phyloP scores from a whole-genome alignment of 2,329 filamentous ascomycete species.

The Fusarium circinatum region DNA sequence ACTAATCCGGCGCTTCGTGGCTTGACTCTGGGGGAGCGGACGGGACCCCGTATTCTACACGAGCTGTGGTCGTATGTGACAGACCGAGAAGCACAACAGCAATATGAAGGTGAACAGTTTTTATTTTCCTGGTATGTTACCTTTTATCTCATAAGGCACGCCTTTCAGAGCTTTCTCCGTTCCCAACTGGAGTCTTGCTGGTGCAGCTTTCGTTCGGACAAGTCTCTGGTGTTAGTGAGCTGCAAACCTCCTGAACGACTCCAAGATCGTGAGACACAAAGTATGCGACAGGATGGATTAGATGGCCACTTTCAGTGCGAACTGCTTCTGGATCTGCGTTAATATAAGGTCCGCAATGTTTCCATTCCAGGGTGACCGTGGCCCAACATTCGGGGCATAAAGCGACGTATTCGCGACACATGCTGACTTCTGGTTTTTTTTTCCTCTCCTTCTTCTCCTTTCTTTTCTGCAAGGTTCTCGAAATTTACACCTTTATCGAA shows the following conservation, averaged over 20 bases:
- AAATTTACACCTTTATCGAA: no score
- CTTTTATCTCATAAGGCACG: not conserved
- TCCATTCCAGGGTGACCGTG: slow-evolving; percentile 3
- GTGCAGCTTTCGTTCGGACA: not conserved
- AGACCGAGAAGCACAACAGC: not conserved
- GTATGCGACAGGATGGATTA: not conserved
- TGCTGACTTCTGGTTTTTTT: not conserved
- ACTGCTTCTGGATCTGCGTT: not conserved
- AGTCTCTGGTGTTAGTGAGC: not conserved
- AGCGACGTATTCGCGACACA: slow-evolving; percentile 6
- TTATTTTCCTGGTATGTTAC: no score
- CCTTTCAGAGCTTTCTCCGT: not conserved
- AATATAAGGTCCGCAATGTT: slow-evolving; percentile 8
- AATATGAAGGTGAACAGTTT: not conserved
- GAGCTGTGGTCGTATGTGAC: slow-evolving; percentile 29
- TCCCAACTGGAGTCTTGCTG: not conserved
- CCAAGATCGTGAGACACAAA: not conserved
- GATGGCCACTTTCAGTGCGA: not conserved
- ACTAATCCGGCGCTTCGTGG: slow-evolving; percentile 26
- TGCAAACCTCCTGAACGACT: not conserved
- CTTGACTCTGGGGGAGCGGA: slow-evolving; percentile 29
- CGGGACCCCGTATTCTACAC: slow-evolving; percentile 30
- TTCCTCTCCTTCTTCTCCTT: not conserved
- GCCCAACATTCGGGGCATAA: slow-evolving; percentile 3
- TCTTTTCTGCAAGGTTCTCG: no score